phyloP scores from a whole-genome alignment of 352 stramenopile genomes.

The Hyphochytrium catenoides region DNA sequence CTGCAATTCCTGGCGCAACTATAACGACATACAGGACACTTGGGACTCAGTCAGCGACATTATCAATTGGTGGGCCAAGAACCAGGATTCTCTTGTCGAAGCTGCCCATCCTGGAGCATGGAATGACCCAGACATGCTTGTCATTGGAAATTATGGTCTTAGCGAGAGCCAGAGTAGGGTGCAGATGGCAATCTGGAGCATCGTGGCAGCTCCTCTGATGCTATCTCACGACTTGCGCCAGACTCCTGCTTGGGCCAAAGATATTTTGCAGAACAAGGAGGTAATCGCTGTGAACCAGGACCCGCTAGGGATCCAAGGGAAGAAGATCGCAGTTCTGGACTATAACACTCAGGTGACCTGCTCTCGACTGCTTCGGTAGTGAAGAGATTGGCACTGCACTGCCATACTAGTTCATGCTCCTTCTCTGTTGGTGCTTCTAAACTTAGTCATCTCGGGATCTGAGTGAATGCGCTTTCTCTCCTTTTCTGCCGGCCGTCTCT shows the following conservation, averaged over 20 bases:
- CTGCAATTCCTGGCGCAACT: slow-evolving; percentile 18
- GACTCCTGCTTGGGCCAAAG: slow-evolving; percentile 8
- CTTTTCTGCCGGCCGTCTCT: too few relatives aligned
- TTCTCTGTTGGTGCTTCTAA: too few relatives aligned
- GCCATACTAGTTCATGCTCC: too few relatives aligned
- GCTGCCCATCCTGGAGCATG: slow-evolving; percentile 11
- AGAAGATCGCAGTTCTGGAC: not conserved
- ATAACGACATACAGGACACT: slow-evolving; percentile 13
- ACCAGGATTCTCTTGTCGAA: slow-evolving; percentile 8
- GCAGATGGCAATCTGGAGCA: slow-evolving; percentile 15
- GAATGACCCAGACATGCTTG: slow-evolving; percentile 13
- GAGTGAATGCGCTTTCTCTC: too few relatives aligned
- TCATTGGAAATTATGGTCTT: slow-evolving; percentile 12
- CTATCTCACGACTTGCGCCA: slow-evolving; percentile 15
- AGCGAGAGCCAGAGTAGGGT: slow-evolving; percentile 10
- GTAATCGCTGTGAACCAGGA: slow-evolving; percentile 17
- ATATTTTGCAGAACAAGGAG: slow-evolving; percentile 16
- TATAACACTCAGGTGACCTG: too few relatives aligned
- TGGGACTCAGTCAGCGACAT: slow-evolving; percentile 12
- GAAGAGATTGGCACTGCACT: too few relatives aligned
- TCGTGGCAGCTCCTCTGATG: slow-evolving; percentile 13
- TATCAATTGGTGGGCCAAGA: slow-evolving; percentile 13
- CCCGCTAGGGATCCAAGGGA: slow-evolving; percentile 11
- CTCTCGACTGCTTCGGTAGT: too few relatives aligned
- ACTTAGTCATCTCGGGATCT: too few relatives aligned